Evolutionary conservation across 176 grass and related monocot species (phyloP), one percentile per base, ranked within the genome.

Genomic region (Aegilops longissima): DNA sequence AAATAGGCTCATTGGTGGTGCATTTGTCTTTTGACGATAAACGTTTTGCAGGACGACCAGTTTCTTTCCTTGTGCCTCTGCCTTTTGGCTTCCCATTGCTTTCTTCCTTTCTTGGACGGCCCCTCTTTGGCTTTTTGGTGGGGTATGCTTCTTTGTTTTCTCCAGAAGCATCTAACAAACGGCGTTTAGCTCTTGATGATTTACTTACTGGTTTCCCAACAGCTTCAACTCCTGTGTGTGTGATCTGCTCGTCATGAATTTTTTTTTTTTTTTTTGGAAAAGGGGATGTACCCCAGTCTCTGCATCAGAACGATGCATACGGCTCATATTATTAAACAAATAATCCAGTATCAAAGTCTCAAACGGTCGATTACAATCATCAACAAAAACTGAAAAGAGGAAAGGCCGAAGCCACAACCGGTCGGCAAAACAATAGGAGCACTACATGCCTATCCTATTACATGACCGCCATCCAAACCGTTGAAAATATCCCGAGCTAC

Each of bases 51-150:
- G 42, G 23, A 74, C 61, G 44, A 83, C 25, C 27, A 73, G 88
- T 82, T 78, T 88, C 27, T 36, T 78, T 83, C 38, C 14, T 86
- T 76, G 35, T 63, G 70, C 76, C 76, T 89, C 82, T 95, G 45
- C 25, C 73, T 79, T 89, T 90, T 67, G 80, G 78, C 16, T 70
- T 90, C 34, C 47, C 72, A 78, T 89, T 87, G n/a, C 63, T 27
- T 49, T 74, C 78, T 70, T 34, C 13, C 56, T 83, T 71, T 74
- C 29, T 90, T 70, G 93, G 76, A 63, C 82, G 88, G 29, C 44
- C 87, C 72, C 83, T 80, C 66, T 86, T 89, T 58, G 74, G 61
- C 69, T 85, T 92, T 52, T 74, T 72, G 1, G 34, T 76, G 63
- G 72, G 83, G 20, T 73, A 91, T 87, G 38, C 72, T 84, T 75